Conservation (phyloP, 345 rosid species). For the Brassica carinata region DNA sequence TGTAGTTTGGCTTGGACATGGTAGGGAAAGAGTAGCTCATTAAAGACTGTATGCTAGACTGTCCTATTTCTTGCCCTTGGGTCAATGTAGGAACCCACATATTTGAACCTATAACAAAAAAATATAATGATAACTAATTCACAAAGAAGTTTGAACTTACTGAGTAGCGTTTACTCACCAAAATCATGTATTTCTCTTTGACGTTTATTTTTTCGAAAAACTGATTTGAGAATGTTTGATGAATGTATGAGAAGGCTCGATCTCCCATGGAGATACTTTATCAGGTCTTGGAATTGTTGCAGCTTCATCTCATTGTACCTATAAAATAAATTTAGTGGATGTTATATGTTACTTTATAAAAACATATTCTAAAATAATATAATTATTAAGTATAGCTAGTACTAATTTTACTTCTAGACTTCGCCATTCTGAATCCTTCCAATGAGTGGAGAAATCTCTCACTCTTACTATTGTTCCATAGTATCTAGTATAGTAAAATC, state of each 20-base stretch:
- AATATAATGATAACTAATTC: too few relatives aligned
- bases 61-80: not conserved
- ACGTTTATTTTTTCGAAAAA: not conserved
- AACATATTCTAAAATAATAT: too few relatives aligned
- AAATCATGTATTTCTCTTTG: not conserved
- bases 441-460: not conserved
- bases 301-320: not conserved
- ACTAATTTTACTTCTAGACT: not conserved
- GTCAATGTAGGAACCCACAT: not conserved
- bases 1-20: not conserved
- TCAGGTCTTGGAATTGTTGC: not conserved
- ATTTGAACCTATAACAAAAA: not conserved
- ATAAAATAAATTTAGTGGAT: not conserved
- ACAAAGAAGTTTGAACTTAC: not conserved
- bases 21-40: too few relatives aligned
- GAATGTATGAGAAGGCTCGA: not conserved
- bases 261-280: not conserved
- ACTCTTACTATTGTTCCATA: not conserved
- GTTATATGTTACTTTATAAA: too few relatives aligned
- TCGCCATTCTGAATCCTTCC: not conserved
- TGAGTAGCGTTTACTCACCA: too few relatives aligned
- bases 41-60: not conserved
- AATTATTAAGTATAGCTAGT: not conserved
- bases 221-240: not conserved
- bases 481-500: not conserved